Evolutionary conservation across 2,329 filamentous ascomycete species (phyloP), one percentile per base, ranked within the genome.

Genomic region (Daldinia sp.): DNA sequence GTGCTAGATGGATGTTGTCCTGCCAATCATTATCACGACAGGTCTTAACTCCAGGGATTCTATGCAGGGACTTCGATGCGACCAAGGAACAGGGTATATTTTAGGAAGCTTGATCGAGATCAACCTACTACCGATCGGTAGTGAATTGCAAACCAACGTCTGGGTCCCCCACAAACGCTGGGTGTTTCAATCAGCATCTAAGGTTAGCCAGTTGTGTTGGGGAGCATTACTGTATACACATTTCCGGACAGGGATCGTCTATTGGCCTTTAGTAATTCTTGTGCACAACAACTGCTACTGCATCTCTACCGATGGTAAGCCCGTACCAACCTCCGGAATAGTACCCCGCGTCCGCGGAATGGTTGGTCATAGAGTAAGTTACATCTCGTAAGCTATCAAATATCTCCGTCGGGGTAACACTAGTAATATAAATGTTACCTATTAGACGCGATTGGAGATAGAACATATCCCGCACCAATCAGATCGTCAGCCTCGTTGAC

Each of bases 361-460:
- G 39, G 11, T 35, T 49, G 53, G 57, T 4, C 52, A 50, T 61
- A 54, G 37, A 41, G 49, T 51, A 50, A 43, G 55, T 61, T 47
- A 51, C 35, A 61, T 61, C 25, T 48, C 6, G 15, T 11, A 63
- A 58, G 39, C 37, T 29, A 2, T 49, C 34, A 66, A 64, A 61
- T 63, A 61, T 34, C 13, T 50, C 60, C 48, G 47, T 45, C 30
- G 29, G 13, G 43, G 53, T 48, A 30, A 48, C 49, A 64, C 45
- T 64, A 66, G 64, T 66, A 66, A 66, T 63, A 57, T 34, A n/a
- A 58, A 64, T 66, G 53, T 54, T 53, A 66, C 64, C 21, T 23
- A 32, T 32, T 21, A 37, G 30, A 21, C 9, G 48, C 10, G 50
- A 41, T 60, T 66, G 64, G 61, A 29, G 57, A 52, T 66, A 66